phyloP scores from a whole-genome alignment of 73 alveolate species.

The Tetrahymena thermophila region DNA sequence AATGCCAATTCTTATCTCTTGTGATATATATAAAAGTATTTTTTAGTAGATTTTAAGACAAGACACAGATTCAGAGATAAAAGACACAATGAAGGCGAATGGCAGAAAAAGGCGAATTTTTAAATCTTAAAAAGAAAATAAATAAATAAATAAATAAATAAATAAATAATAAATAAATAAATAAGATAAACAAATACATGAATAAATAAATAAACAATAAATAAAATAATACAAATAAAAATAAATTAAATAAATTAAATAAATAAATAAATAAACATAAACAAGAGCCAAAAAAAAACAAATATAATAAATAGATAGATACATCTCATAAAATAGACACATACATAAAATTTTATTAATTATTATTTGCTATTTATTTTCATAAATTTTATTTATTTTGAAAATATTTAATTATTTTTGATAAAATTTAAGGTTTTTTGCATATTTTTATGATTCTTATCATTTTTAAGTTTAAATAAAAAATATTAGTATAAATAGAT shows the following conservation, averaged over 20 bases:
- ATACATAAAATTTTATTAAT: too few relatives aligned
- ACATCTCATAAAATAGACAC: too few relatives aligned
- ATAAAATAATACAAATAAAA: not conserved
- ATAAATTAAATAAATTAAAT: not conserved
- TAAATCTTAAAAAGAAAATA: not conserved
- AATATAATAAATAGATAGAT: too few relatives aligned
- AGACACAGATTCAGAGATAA: not conserved
- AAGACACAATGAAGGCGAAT: not conserved
- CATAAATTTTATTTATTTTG: too few relatives aligned
- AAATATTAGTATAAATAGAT: too few relatives aligned
- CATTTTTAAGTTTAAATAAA: too few relatives aligned
- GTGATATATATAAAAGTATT: not conserved
- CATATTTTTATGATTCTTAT: too few relatives aligned
- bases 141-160: not conserved
- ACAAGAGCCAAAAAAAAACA: too few relatives aligned
- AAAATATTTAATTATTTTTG: too few relatives aligned
- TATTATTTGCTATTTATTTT: too few relatives aligned
- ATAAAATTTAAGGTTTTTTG: too few relatives aligned
- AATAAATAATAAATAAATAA: not conserved
- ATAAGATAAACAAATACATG: not conserved
- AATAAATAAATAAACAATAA: not conserved
- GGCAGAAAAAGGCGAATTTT: not conserved
- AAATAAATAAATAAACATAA: not conserved
- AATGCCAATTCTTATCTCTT: not conserved
- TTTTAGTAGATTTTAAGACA: not conserved